These are phyloP conservation scores for Chlorella sp. DNA, from an alignment of 139 green algal genomes.

Conservation along the genomic window DNA sequence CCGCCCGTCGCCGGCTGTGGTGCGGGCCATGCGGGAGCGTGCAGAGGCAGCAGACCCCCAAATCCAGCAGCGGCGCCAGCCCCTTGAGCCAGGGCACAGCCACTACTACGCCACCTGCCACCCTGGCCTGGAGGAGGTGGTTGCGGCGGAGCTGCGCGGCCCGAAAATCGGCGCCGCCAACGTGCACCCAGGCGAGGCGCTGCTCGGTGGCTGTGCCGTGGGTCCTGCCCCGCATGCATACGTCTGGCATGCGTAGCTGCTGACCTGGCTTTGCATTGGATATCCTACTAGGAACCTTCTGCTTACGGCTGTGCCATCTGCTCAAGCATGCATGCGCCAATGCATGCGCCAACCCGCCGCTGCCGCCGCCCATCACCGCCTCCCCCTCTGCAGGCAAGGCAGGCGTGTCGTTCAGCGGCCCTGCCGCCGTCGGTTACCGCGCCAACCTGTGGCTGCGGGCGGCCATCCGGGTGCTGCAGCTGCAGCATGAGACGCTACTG, in stretches of 20 bases:
- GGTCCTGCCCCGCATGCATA: neutral
- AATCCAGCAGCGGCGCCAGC: slow-evolving; percentile 6
- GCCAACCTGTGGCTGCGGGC: slow-evolving; percentile 80
- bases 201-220: neutral
- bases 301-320: neutral
- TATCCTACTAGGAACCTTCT: neutral
- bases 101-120: slow-evolving; percentile 84
- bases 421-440: slow-evolving; percentile 59
- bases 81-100: neutral
- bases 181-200: slow-evolving; percentile 23
- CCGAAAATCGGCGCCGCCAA: slow-evolving; percentile 52
- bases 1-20: neutral
- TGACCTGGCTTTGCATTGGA: no score
- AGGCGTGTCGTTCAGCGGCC: slow-evolving; percentile 65
- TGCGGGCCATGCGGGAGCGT: slow-evolving; percentile 6
- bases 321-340: neutral
- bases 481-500: slow-evolving; percentile 67
- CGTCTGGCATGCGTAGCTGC: neutral
- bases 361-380: neutral
- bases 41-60: neutral
- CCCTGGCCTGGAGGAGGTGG: slow-evolving; percentile 82
- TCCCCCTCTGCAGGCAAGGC: slow-evolving; percentile 41
- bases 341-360: neutral
- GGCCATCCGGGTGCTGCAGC: slow-evolving; percentile 77
- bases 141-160: slow-evolving; percentile 71